A percentile compares a stretch with the other conserved stretches of the same genome.
Conservation (phyloP, 768 basidiomycete genomes). For the Pleurotus salmoneostramineus region DNA sequence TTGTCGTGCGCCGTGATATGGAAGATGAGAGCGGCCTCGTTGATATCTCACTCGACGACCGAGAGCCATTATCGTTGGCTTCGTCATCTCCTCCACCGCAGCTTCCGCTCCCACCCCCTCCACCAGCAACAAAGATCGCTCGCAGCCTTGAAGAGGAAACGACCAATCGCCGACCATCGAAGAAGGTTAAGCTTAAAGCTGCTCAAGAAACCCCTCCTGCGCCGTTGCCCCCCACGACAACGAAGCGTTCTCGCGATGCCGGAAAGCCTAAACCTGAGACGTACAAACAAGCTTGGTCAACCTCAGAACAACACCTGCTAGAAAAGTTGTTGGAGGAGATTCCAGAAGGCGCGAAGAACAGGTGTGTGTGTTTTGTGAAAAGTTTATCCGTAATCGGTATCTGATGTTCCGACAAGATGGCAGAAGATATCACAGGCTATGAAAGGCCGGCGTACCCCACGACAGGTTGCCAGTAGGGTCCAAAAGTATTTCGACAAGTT, state of each 20-base stretch:
- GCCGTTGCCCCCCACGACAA: constrained; percentile 8
- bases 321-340: constrained; percentile 73
- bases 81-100: constrained; percentile 9
- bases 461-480: constrained; percentile 86
- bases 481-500: constrained; percentile 88
- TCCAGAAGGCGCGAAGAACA: constrained; percentile 71
- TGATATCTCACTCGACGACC: constrained; percentile 41
- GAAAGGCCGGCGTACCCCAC: constrained; percentile 69
- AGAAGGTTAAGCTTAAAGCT: neutral
- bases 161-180: constrained; percentile 2
- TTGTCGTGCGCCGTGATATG: constrained; percentile 52
- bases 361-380: constrained; percentile 35
- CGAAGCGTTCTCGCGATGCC: constrained; percentile 16
- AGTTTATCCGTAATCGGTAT: too few species aligned
- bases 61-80: constrained; percentile 7
- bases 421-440: constrained; percentile 80
- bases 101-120: neutral
- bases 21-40: constrained; percentile 62
- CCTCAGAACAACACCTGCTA: constrained; percentile 71
- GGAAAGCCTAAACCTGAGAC: constrained; percentile 59
- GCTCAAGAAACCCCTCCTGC: constrained; percentile 12
- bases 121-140: constrained; percentile 10
- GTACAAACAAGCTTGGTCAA: constrained; percentile 81
- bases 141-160: constrained; percentile 10
- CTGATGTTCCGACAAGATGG: constrained; percentile 44